These are phyloP conservation scores for Solidago caesia DNA, from an alignment of 129 eudicot genomes.

Conservation along the genomic window DNA sequence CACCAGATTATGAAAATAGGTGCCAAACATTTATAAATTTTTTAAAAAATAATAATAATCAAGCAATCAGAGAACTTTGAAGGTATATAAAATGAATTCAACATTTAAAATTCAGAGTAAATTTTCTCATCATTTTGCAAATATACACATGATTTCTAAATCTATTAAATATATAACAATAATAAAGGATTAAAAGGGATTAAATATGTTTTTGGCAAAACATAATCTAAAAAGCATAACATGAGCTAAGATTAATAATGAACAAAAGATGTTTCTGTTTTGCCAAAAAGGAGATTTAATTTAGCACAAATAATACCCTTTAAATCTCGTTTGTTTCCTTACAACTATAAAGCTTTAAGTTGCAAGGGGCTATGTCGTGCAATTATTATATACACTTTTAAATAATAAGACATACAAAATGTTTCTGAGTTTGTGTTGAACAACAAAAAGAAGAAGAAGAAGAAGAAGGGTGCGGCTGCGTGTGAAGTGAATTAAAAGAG, in stretches of 20 bases:
- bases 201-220: conserved; percentile 30
- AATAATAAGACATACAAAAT: neutral
- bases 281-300: conserved; percentile 24
- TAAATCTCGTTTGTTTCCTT: conserved; percentile 37
- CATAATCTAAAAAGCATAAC: conserved; percentile 20
- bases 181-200: neutral
- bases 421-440: neutral
- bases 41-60: neutral
- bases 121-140: conserved; percentile 44
- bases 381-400: neutral
- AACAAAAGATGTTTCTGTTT: neutral
- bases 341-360: conserved; percentile 34
- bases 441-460: no score
- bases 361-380: conserved; percentile 44
- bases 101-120: conserved; percentile 32
- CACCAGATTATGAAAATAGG: conserved; percentile 41
- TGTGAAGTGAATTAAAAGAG: no score
- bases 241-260: neutral
- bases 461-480: conserved; percentile 8
- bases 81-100: conserved; percentile 37
- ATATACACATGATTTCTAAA: neutral
- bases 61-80: conserved; percentile 68
- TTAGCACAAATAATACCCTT: conserved; percentile 42
- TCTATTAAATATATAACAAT: neutral
- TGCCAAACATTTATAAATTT: conserved; percentile 5